Conservation (phyloP, 2,329 filamentous ascomycete species). For the Fusarium bactridioides region DNA sequence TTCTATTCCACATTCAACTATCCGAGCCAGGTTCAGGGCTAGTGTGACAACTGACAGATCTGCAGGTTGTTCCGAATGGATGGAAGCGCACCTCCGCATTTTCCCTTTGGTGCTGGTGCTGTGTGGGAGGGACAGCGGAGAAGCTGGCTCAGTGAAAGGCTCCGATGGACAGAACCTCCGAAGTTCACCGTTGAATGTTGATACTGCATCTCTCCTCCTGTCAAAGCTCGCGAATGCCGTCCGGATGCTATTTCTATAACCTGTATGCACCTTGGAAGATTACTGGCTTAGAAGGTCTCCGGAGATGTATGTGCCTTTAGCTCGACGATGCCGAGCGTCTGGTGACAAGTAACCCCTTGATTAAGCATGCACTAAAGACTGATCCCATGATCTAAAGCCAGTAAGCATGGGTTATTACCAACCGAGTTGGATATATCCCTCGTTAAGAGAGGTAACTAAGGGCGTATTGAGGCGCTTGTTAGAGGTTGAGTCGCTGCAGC, state of each 20-base stretch:
- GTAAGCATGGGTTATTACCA: background rate
- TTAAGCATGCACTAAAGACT: constrained; percentile 16
- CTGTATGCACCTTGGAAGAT: background rate
- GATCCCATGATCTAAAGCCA: constrained; percentile 20
- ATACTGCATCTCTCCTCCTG: no score
- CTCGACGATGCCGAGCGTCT: background rate
- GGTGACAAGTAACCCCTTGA: constrained; percentile 15
- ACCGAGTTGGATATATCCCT: constrained; percentile 19
- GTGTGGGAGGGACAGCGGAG: background rate
- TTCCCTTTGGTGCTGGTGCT: background rate
- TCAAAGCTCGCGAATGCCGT: background rate
- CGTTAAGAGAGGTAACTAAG: background rate
- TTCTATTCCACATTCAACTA: background rate
- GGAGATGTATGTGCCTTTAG: background rate
- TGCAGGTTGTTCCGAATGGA: background rate
- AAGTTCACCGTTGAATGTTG: background rate
- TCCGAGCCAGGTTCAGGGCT: background rate
- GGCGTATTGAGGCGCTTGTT: constrained; percentile 7
- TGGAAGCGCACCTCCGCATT: background rate
- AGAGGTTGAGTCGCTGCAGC: constrained; percentile 11
- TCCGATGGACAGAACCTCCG: background rate
- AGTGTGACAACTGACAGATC: background rate
- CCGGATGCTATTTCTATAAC: background rate
- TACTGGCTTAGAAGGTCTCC: background rate
- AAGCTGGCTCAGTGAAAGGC: background rate